Evolutionary conservation across 768 basidiomycete genomes (phyloP), one percentile per base, ranked within the genome.

Genomic region (Boletus huronensis): DNA sequence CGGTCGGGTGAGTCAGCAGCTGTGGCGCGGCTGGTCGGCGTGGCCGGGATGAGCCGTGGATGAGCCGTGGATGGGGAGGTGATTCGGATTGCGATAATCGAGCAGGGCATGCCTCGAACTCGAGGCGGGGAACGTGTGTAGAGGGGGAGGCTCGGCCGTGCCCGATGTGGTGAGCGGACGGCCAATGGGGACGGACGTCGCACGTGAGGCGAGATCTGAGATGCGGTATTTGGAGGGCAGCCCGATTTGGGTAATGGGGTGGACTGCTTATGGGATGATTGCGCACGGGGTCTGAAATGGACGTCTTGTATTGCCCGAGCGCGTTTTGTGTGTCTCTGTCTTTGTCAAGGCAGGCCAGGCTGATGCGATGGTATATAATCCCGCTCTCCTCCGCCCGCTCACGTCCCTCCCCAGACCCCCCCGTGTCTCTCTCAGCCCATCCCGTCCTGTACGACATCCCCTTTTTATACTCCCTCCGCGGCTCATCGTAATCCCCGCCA

Each of bases 61-160:
- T 2, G n/a, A n/a, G n/a, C 9, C 25, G 11, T 2, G 23, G 23
- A 6, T 51, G 50, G 7, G 10, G 21, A 6, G 5, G 7, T 26
- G 58, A 38, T 47, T 63, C 59, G 59, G 67, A 66, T 66, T 64
- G 66, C 61, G 67, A 68, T 68, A 69, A 68, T 68, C 65, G 59
- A 54, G 60, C 48, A 16, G 42, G 56, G 46, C 70, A 69, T 60
- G 66, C 67, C 46, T 58, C 16, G 46, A 50, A 61, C 63, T 65
- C 60, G 68, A 71, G 70, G 68, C 50, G 58, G 50, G 60, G 63
- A 71, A 70, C 68, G 68, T 69, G 68, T 60, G 42, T 49, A 34
- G 32, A 32, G 39, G 47, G 45, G 50, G 49, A 48, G 58, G 53
- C 6, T 35, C 47, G 47, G 55, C 36, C 31, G 41, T 38, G 23